A percentile compares a stretch with the other conserved stretches of the same genome.
phyloP scores from a whole-genome alignment of 306 rosid species.

The Lathyrus aphaca region DNA sequence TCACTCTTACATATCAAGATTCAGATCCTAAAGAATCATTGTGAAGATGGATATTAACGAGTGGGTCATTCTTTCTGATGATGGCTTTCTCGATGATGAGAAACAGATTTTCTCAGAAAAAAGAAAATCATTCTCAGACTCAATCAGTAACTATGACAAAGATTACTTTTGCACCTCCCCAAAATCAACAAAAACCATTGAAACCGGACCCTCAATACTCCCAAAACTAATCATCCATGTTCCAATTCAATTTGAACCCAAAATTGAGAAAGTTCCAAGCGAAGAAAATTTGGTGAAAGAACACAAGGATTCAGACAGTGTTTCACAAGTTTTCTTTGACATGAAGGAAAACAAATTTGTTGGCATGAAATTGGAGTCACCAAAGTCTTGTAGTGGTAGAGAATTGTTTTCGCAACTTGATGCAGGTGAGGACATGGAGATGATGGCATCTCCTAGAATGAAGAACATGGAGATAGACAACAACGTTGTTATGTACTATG shows the following conservation, averaged over 20 bases:
- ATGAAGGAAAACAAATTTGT: conserved; percentile 67
- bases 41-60: conserved; percentile 66
- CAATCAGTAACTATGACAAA: conserved; percentile 48
- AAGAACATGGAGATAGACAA: conserved; percentile 47
- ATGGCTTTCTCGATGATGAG: conserved; percentile 53
- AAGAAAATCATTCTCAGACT: conserved; percentile 32
- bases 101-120: conserved; percentile 43
- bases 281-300: conserved; percentile 40
- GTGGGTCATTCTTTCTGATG: conserved; percentile 78
- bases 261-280: conserved; percentile 20
- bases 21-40: conserved; percentile 16
- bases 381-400: conserved; percentile 54
- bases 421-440: conserved; percentile 47
- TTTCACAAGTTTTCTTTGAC: conserved; percentile 63
- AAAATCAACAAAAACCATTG: conserved; percentile 36
- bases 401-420: conserved; percentile 49
- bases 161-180: conserved; percentile 67
- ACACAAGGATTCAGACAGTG: conserved; percentile 45
- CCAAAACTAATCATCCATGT: conserved; percentile 39
- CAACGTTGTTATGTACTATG: conserved; percentile 27
- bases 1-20: conserved; percentile 24
- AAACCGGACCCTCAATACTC: conserved; percentile 34
- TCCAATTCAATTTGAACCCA: conserved; percentile 54
- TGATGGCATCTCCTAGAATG: conserved; percentile 52
- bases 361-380: conserved; percentile 83